Percentiles rank a stretch among this genome's conserved stretches.
Conservation (phyloP, 208 protist species). For the Endotrypanum monterogeii region DNA sequence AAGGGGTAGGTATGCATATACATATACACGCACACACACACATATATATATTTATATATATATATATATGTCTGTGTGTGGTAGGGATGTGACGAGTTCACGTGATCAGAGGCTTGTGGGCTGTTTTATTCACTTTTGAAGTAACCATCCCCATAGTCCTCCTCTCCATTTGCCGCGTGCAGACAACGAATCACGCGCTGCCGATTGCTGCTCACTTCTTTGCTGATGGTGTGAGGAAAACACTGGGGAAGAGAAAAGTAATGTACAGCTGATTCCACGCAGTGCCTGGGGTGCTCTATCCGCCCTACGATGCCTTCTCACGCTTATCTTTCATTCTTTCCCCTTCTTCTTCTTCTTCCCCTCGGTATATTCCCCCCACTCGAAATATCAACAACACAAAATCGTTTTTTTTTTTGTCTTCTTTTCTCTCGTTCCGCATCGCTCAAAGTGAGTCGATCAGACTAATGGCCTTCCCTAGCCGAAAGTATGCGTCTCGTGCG, state of each 20-base stretch:
- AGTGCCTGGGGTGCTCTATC: neutral
- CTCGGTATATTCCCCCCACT: no score
- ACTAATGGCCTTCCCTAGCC: conserved; percentile 50
- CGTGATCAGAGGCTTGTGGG: neutral
- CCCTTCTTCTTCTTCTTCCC: neutral
- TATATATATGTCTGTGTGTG: neutral
- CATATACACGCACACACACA: no score
- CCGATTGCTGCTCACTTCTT: neutral
- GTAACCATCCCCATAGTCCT: no score
- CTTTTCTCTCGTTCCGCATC: neutral
- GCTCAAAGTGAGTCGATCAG: neutral
- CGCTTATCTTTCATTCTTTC: neutral
- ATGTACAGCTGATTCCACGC: neutral
- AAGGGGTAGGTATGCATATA: no score
- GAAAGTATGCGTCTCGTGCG: conserved; percentile 59
- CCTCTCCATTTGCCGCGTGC: neutral
- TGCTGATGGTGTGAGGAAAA: neutral
- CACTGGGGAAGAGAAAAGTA: neutral
- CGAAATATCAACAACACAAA: neutral
- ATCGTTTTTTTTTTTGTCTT: no score
- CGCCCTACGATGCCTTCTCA: neutral
- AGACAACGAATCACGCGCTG: neutral
- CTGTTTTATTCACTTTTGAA: neutral
- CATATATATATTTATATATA: no score
- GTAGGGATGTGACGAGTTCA: no score